These are phyloP conservation scores for Entophlyctis helioformis DNA, from an alignment of 192 early-diverging fungal genomes.

Conservation along the genomic window DNA sequence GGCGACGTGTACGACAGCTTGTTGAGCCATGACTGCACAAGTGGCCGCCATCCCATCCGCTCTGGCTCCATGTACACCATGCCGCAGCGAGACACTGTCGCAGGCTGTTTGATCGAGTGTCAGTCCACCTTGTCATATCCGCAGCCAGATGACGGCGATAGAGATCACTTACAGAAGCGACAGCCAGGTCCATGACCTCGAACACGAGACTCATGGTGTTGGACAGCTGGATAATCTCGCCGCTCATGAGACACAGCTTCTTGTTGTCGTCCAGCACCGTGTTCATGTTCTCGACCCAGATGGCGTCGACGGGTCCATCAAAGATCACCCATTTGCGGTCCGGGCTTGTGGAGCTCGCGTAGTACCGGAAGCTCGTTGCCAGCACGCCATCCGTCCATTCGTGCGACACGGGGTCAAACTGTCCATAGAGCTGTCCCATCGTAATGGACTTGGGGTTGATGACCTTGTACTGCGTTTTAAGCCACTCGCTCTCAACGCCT, in stretches of 20 bases:
- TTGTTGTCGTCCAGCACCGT: constrained; percentile 55
- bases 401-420: constrained; percentile 48
- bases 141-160: no score
- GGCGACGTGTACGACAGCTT: constrained; percentile 18
- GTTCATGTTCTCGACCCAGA: constrained; percentile 59
- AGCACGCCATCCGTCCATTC: constrained; percentile 56
- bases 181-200: constrained; percentile 55
- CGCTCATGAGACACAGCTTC: constrained; percentile 51
- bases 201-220: constrained; percentile 57
- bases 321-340: constrained; percentile 56
- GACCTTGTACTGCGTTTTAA: constrained; percentile 38
- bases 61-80: constrained; percentile 55
- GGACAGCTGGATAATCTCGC: constrained; percentile 52
- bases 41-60: constrained; percentile 42
- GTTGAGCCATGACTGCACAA: constrained; percentile 40
- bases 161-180: constrained; percentile 39
- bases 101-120: no score
- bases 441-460: constrained; percentile 52
- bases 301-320: constrained; percentile 51
- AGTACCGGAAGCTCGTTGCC: constrained; percentile 37
- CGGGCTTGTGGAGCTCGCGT: constrained; percentile 32
- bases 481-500: constrained; percentile 29
- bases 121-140: no score
- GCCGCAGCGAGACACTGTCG: constrained; percentile 52
- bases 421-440: constrained; percentile 51